phyloP scores from a whole-genome alignment of 768 basidiomycete species.

The Clavaria fumosa region DNA sequence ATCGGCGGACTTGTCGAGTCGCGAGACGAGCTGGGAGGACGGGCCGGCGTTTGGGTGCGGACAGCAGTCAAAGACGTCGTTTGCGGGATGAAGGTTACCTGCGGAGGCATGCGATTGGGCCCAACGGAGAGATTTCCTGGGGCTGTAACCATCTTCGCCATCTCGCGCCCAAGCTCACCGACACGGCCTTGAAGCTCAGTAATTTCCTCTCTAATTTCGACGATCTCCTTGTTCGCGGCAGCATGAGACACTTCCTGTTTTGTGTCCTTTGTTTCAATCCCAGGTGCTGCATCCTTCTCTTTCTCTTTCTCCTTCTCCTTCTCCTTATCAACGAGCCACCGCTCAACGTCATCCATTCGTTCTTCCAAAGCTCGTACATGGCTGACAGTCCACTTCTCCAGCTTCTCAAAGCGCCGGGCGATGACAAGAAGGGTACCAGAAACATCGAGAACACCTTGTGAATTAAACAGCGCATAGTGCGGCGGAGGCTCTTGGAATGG shows the following conservation, averaged over 20 bases:
- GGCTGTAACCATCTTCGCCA: slow-evolving; percentile 55
- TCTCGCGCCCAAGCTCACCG: slow-evolving; percentile 60
- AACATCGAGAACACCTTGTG: slow-evolving; percentile 59
- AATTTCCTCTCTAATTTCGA: slow-evolving; percentile 49
- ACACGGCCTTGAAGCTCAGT: slow-evolving; percentile 62
- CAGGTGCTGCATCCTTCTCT: slow-evolving; percentile 8
- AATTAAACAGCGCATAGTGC: slow-evolving; percentile 60
- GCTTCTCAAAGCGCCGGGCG: slow-evolving; percentile 72
- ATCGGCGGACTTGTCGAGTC: slow-evolving; percentile 55
- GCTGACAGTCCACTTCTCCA: slow-evolving; percentile 81
- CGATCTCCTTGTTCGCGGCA: slow-evolving; percentile 27
- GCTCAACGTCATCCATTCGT: slow-evolving; percentile 82
- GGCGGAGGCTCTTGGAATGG: slow-evolving; percentile 50
- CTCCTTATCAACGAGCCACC: slow-evolving; percentile 79
- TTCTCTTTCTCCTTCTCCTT: slow-evolving; percentile 36
- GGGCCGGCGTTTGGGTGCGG: slow-evolving; percentile 22
- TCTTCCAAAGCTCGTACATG: slow-evolving; percentile 85
- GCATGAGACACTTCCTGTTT: slow-evolving; percentile 6
- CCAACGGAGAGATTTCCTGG: slow-evolving; percentile 34
- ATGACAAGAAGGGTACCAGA: slow-evolving; percentile 59
- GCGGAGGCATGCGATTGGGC: slow-evolving; percentile 30
- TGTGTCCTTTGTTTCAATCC: slow-evolving; percentile 8
- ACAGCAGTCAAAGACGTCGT: slow-evolving; percentile 31
- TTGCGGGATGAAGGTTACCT: slow-evolving; percentile 29
- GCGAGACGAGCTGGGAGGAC: slow-evolving; percentile 21